Conservation (phyloP, 225 moss, liverwort and hornwort genomes). For the Takakia lepidozioides region DNA sequence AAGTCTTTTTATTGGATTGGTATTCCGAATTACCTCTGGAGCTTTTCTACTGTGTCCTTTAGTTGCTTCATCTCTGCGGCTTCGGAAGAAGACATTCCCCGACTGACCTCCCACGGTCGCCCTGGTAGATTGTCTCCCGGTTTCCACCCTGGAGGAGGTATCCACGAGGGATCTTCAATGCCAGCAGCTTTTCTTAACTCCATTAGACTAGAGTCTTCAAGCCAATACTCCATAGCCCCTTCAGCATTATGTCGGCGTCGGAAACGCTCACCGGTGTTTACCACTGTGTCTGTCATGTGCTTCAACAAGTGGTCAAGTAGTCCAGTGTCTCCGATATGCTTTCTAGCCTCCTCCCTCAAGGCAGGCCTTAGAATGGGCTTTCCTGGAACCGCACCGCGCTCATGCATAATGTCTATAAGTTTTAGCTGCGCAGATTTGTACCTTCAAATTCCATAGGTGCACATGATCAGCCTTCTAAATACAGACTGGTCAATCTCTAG, state of each 20-base stretch:
- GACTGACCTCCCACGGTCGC: conserved; percentile 26
- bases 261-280: conserved; percentile 48
- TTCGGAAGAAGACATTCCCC: conserved; percentile 33
- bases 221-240: conserved; percentile 68
- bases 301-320: conserved; percentile 55
- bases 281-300: conserved; percentile 61
- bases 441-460: conserved; percentile 10
- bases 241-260: conserved; percentile 53
- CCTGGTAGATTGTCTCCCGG: conserved; percentile 38
- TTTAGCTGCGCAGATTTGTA: conserved; percentile 58
- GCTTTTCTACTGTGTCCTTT: conserved; percentile 32
- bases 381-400: conserved; percentile 38
- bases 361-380: conserved; percentile 51
- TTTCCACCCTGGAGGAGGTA: conserved; percentile 57
- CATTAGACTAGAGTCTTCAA: conserved; percentile 53
- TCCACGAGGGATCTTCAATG: conserved; percentile 58
- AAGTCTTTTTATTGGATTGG: neutral
- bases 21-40: conserved; percentile 20
- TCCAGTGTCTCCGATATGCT: conserved; percentile 61
- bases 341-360: conserved; percentile 51
- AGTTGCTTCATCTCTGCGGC: conserved; percentile 44
- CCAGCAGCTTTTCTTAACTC: conserved; percentile 60
- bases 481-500: too few relatives aligned
- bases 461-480: too few relatives aligned
- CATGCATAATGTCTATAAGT: conserved; percentile 49